phyloP scores from a whole-genome alignment of 805 yeast species.

The Huiozyma sinensis region DNA sequence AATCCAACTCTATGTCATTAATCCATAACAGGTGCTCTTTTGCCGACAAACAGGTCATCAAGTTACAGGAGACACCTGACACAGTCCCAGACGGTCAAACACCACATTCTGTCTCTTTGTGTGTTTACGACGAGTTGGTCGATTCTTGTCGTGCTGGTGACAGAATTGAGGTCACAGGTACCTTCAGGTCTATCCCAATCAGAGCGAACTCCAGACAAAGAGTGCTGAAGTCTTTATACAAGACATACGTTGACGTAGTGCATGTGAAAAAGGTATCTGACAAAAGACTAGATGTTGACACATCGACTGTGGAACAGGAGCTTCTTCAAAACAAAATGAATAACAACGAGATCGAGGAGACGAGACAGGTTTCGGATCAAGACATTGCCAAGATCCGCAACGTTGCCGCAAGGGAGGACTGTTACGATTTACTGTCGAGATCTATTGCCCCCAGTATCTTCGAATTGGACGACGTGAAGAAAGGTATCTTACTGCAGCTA shows the following conservation, averaged over 20 bases:
- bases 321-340: constrained; percentile 40
- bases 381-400: constrained; percentile 57
- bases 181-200: constrained; percentile 86
- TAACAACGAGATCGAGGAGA: constrained; percentile 59
- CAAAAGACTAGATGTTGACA: constrained; percentile 71
- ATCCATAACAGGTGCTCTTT: constrained; percentile 88
- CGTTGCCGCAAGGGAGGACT: constrained; percentile 57
- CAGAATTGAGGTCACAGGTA: constrained; percentile 88
- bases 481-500: constrained; percentile 83
- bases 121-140: constrained; percentile 92
- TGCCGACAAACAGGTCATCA: constrained; percentile 91
- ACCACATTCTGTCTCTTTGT: constrained; percentile 87
- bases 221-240: constrained; percentile 71
- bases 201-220: constrained; percentile 79
- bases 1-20: constrained; percentile 76
- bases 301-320: constrained; percentile 44
- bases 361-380: constrained; percentile 53
- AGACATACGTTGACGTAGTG: constrained; percentile 89
- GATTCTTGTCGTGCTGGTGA: constrained; percentile 96
- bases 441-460: constrained; percentile 95
- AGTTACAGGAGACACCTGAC: constrained; percentile 93
- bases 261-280: constrained; percentile 82
- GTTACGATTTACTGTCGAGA: constrained; percentile 77
- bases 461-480: constrained; percentile 94
- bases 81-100: constrained; percentile 97